Evolutionary conservation across 2,329 filamentous ascomycete species (phyloP).

Genomic region (Thielaviopsis euricoi): DNA sequence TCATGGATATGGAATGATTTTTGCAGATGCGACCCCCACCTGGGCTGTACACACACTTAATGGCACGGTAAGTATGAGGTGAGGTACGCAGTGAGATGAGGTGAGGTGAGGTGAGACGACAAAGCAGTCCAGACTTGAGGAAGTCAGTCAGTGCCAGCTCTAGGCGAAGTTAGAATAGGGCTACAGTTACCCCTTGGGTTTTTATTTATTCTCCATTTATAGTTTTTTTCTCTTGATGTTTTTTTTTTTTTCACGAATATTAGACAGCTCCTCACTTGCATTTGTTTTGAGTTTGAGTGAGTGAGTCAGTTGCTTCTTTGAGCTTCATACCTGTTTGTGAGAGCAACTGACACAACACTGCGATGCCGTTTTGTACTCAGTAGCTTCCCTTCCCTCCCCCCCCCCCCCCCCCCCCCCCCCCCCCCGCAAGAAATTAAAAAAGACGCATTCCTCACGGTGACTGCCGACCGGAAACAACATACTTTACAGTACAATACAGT

Average conservation of each 20-base stretch:
- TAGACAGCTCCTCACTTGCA: no score
- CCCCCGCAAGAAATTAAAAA: background rate
- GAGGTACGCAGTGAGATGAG: background rate
- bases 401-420: no score
- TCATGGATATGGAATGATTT: slow-evolving; percentile 7
- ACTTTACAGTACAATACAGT: background rate
- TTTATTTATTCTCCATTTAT: background rate
- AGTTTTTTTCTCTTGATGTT: background rate
- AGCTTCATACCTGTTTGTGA: no score
- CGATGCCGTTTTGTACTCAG: no score
- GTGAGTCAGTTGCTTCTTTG: no score
- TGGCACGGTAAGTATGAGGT: background rate
- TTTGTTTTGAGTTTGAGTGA: no score
- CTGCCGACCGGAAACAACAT: background rate
- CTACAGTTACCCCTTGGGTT: background rate
- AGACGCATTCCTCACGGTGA: background rate
- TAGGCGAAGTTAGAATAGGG: background rate
- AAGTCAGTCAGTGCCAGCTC: no score
- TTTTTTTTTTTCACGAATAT: background rate
- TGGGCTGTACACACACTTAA: background rate
- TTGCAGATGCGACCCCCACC: slow-evolving; percentile 8
- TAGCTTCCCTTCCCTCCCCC: no score
- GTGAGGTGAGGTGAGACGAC: slow-evolving; percentile 1
- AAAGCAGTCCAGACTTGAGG: background rate
- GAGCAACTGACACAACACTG: no score